Evolutionary conservation across 140 eudicot species (phyloP).

Genomic region (Oenanthe javanica): DNA sequence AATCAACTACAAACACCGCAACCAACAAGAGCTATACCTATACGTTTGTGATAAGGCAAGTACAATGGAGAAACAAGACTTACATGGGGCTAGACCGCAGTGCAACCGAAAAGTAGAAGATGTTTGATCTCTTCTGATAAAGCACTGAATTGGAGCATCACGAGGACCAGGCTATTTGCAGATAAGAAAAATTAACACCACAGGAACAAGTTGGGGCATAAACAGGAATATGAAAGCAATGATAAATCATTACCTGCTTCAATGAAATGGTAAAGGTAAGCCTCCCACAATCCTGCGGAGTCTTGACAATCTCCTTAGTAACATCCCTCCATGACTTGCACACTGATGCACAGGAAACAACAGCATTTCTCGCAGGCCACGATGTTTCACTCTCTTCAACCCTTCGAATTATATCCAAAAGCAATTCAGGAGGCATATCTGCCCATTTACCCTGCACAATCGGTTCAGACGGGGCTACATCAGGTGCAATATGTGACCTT

Average conservation of each 20-base stretch:
- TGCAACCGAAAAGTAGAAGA: constrained; percentile 53
- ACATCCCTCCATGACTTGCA: constrained; percentile 93
- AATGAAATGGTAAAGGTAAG: constrained; percentile 90
- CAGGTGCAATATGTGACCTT: constrained; percentile 76
- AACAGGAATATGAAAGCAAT: not conserved
- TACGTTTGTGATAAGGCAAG: not conserved
- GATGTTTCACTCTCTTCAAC: constrained; percentile 77
- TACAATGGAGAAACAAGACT: constrained; percentile 22
- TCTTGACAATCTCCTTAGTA: constrained; percentile 87
- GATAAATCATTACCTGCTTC: constrained; percentile 58
- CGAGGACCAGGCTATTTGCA: constrained; percentile 70
- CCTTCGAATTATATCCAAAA: constrained; percentile 73
- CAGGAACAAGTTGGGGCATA: not conserved
- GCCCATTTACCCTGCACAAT: constrained; percentile 86
- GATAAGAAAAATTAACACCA: constrained; percentile 8
- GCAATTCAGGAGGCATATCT: constrained; percentile 83
- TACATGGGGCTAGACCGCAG: constrained; percentile 70
- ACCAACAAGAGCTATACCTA: not conserved
- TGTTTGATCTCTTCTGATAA: constrained; percentile 68
- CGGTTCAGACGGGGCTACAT: constrained; percentile 44
- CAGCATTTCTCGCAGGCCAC: constrained; percentile 86
- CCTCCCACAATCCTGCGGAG: constrained; percentile 90
- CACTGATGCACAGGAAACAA: constrained; percentile 79
- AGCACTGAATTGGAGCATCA: constrained; percentile 69
- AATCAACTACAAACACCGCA: not conserved